phyloP scores from a whole-genome alignment of 1,284 basidiomycete species.

The Apiotrichum mycotoxinovorans region DNA sequence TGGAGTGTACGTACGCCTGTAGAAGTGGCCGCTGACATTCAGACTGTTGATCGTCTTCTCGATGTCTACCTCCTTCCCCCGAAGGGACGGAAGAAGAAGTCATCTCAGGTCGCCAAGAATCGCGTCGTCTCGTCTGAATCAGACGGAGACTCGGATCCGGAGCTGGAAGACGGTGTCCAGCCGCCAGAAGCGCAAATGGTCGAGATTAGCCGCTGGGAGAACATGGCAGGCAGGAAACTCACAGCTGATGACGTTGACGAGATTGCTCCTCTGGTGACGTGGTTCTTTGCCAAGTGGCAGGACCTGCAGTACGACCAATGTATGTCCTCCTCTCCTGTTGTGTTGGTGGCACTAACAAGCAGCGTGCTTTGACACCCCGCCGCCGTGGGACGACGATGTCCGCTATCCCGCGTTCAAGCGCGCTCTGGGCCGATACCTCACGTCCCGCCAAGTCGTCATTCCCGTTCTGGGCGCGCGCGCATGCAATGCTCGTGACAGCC shows the following conservation, averaged over 20 bases:
- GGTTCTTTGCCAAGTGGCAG: slow-evolving; percentile 69
- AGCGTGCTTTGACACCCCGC: slow-evolving; percentile 84
- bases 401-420: slow-evolving; percentile 60
- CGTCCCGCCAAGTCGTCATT: slow-evolving; percentile 62
- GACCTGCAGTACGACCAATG: slow-evolving; percentile 82
- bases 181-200: slow-evolving; percentile 27
- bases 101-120: slow-evolving; percentile 18
- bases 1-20: slow-evolving; percentile 41
- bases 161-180: slow-evolving; percentile 32
- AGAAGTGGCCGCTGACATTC: not conserved
- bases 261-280: slow-evolving; percentile 50
- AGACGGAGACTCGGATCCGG: slow-evolving; percentile 4
- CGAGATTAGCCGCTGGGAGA: slow-evolving; percentile 58
- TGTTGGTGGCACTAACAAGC: slow-evolving; percentile 53
- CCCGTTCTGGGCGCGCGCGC: slow-evolving; percentile 51
- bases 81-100: slow-evolving; percentile 25
- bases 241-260: slow-evolving; percentile 56
- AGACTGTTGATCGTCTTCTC: slow-evolving; percentile 73
- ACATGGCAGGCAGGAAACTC: slow-evolving; percentile 53
- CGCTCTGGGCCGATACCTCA: slow-evolving; percentile 65
- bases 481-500: slow-evolving; percentile 37
- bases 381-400: slow-evolving; percentile 45
- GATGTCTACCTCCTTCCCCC: slow-evolving; percentile 63
- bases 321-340: not conserved
- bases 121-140: slow-evolving; percentile 15